A percentile compares a stretch with the other conserved stretches of the same genome.
Conservation (phyloP, 345 rosid genomes). For the Populus nigra region DNA sequence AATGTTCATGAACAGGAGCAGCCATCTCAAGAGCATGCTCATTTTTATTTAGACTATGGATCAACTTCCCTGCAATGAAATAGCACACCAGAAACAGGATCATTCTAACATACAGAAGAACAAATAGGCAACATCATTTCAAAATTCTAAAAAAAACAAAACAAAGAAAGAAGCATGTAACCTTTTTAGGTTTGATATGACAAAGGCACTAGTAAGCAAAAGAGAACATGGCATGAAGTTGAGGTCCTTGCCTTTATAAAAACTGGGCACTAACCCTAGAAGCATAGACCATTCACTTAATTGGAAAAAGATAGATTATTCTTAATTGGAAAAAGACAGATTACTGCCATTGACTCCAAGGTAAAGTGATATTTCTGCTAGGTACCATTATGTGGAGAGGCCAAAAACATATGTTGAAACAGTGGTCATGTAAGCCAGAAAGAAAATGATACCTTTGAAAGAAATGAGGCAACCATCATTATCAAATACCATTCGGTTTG, state of each 20-base stretch:
- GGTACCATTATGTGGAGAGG: neutral
- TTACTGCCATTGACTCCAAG: too few species aligned
- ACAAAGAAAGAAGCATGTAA: neutral
- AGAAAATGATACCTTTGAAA: slow-evolving; percentile 60
- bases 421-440: neutral
- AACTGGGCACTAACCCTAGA: too few species aligned
- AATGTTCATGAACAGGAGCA: slow-evolving; percentile 64
- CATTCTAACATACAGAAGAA: neutral
- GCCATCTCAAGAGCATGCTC: slow-evolving; percentile 91
- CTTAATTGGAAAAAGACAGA: too few species aligned
- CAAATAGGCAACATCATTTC: neutral
- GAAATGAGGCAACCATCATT: slow-evolving; percentile 56
- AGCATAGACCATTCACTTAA: too few species aligned
- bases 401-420: neutral
- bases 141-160: too few species aligned
- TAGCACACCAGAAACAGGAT: slow-evolving; percentile 7
- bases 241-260: too few species aligned
- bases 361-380: too few species aligned
- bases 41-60: slow-evolving; percentile 82
- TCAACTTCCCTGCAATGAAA: slow-evolving; percentile 58
- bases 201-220: neutral
- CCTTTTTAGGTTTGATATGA: neutral
- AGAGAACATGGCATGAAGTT: neutral
- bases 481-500: slow-evolving; percentile 74
- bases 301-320: too few species aligned